phyloP scores from a whole-genome alignment of 2,329 filamentous ascomycete species.

The Diplodia intermedia region DNA sequence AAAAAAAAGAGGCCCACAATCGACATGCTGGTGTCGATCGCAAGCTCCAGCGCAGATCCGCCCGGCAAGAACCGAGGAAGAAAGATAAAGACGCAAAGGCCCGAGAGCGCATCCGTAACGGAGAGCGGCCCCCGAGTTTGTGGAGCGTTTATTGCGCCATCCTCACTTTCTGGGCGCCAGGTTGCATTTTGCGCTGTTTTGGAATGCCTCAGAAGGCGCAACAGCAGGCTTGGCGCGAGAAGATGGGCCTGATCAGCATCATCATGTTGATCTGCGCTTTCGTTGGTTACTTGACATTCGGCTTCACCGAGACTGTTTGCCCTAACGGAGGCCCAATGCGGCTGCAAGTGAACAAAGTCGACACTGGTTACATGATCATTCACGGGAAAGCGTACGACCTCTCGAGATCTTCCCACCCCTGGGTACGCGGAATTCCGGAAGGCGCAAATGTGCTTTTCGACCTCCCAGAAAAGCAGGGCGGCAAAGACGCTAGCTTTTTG shows the following conservation, averaged over 20 bases:
- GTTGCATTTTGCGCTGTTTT: slow-evolving; percentile 82
- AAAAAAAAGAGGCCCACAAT: slow-evolving; percentile 50
- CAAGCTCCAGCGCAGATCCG: slow-evolving; percentile 66
- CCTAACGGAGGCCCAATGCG: slow-evolving; percentile 69
- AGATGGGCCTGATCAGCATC: slow-evolving; percentile 95
- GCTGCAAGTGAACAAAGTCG: slow-evolving; percentile 82
- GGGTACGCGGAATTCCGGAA: slow-evolving; percentile 76
- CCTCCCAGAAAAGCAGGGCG: slow-evolving; percentile 78
- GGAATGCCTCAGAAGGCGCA: slow-evolving; percentile 86
- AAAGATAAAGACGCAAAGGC: slow-evolving; percentile 66
- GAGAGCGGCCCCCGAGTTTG: slow-evolving; percentile 78
- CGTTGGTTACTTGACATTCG: slow-evolving; percentile 95
- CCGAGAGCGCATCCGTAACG: slow-evolving; percentile 65
- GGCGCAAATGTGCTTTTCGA: slow-evolving; percentile 86
- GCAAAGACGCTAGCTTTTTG: slow-evolving; percentile 93
- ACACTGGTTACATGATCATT: slow-evolving; percentile 89
- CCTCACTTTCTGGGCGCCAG: slow-evolving; percentile 92
- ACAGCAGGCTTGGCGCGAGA: slow-evolving; percentile 93
- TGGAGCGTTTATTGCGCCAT: slow-evolving; percentile 97
- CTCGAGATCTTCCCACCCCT: slow-evolving; percentile 75
- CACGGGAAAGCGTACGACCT: slow-evolving; percentile 91
- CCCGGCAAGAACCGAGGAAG: slow-evolving; percentile 65
- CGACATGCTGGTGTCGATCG: slow-evolving; percentile 35
- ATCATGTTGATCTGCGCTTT: slow-evolving; percentile 86
- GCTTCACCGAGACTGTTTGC: slow-evolving; percentile 90